Conservation (phyloP, 345 rosid species). For the Brassica carinata region DNA sequence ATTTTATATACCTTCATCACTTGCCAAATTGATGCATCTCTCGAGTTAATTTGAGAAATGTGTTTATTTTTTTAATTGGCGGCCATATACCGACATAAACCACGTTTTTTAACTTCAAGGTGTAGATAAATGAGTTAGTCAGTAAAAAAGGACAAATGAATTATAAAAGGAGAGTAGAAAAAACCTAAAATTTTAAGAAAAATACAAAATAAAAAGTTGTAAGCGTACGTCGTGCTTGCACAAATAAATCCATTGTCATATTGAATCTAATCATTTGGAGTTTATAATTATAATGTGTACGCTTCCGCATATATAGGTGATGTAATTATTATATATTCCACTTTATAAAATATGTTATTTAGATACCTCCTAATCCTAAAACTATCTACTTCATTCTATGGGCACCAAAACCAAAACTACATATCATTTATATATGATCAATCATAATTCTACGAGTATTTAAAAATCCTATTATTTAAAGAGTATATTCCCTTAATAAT, state of each 20-base stretch:
- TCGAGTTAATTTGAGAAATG: not conserved
- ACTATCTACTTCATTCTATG: constrained; percentile 14
- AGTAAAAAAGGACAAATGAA: not conserved
- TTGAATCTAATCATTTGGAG: constrained; percentile 14
- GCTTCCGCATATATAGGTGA: not conserved
- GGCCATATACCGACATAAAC: not conserved
- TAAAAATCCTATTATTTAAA: not conserved
- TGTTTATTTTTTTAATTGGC: not conserved
- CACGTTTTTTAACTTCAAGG: not conserved
- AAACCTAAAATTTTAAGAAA: not conserved
- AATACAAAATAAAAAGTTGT: not conserved
- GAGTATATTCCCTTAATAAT: not conserved
- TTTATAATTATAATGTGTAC: not conserved
- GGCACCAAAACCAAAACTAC: constrained; percentile 5
- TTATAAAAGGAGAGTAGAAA: not conserved
- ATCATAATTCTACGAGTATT: not conserved
- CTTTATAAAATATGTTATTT: not conserved
- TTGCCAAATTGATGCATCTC: not conserved
- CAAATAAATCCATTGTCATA: not conserved
- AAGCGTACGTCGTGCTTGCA: not conserved
- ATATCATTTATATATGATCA: not conserved
- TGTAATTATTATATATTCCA: not conserved
- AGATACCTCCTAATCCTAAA: constrained; percentile 7
- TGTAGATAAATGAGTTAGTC: not conserved
- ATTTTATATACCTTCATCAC: not conserved